A percentile compares a stretch with the other conserved stretches of the same genome.
phyloP scores from a whole-genome alignment of 177 flowering plant species.

The Viscum album region DNA sequence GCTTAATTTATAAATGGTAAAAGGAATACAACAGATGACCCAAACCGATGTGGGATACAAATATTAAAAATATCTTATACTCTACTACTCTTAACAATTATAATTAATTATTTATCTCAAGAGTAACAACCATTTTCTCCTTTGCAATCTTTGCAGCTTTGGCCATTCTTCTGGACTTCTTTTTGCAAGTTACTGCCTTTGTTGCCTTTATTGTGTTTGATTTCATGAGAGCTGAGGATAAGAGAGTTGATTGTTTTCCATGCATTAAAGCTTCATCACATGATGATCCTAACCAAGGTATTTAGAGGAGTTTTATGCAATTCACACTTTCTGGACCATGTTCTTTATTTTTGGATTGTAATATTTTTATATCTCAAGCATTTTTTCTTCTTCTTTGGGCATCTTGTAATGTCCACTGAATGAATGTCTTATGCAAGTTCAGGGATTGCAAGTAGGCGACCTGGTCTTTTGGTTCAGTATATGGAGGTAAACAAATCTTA shows the following conservation, averaged over 20 bases:
- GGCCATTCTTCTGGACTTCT: conserved; percentile 94
- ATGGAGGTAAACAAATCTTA: conserved; percentile 54
- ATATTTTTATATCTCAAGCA: neutral
- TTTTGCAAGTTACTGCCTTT: conserved; percentile 95
- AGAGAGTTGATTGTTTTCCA: conserved; percentile 91
- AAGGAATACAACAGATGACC: too few relatives aligned
- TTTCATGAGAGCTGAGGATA: conserved; percentile 70
- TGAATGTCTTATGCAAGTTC: conserved; percentile 12
- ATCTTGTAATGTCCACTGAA: neutral
- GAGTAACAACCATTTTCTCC: too few relatives aligned
- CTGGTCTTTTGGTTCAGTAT: conserved; percentile 71
- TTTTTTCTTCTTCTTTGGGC: neutral
- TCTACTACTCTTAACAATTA: too few relatives aligned
- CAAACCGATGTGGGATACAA: too few relatives aligned
- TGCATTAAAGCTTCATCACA: conserved; percentile 48
- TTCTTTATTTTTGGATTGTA: too few relatives aligned
- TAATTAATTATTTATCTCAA: too few relatives aligned
- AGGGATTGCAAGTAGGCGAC: conserved; percentile 48
- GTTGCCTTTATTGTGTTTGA: conserved; percentile 89
- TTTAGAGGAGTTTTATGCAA: neutral
- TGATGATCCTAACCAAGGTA: conserved; percentile 54
- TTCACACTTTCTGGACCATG: conserved; percentile 2
- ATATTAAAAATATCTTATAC: too few relatives aligned
- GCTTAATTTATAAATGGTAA: too few relatives aligned
- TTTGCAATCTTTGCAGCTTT: conserved; percentile 48